Evolutionary conservation across 805 yeast genomes (phyloP).

Genomic region (Candida schatavii): DNA sequence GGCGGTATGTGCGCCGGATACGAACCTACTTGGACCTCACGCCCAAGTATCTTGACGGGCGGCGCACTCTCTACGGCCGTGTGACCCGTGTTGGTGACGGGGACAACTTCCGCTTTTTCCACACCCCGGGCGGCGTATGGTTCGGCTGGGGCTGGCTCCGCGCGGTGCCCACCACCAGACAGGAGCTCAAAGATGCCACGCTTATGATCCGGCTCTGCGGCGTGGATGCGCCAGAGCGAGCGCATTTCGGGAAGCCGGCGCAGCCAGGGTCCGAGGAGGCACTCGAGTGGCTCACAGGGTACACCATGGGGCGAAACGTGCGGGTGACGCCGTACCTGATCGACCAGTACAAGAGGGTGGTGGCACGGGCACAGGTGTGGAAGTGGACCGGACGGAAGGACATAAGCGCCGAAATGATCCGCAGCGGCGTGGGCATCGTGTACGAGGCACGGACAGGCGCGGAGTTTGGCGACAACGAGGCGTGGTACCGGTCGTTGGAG

Average conservation of each 20-base stretch:
- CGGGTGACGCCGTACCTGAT: constrained; percentile 74
- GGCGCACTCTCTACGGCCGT: constrained; percentile 48
- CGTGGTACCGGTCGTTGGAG: constrained; percentile 58
- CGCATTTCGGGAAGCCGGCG: constrained; percentile 91
- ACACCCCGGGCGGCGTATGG: constrained; percentile 85
- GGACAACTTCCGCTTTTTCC: constrained; percentile 89
- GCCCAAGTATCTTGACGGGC: constrained; percentile 28
- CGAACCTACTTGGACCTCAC: constrained; percentile 37
- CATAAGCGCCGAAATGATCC: constrained; percentile 84
- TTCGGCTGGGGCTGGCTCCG: constrained; percentile 96
- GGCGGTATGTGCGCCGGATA: constrained; percentile 31
- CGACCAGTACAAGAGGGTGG: constrained; percentile 89
- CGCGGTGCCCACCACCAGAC: constrained; percentile 50
- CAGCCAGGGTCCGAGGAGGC: constrained; percentile 90
- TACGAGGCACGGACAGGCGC: constrained; percentile 82
- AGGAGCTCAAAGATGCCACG: constrained; percentile 59
- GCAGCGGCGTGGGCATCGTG: constrained; percentile 78
- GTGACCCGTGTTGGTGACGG: constrained; percentile 95
- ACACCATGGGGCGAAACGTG: constrained; percentile 63
- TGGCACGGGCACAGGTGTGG: constrained; percentile 70
- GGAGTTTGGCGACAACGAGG: constrained; percentile 80
- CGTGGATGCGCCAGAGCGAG: constrained; percentile 93
- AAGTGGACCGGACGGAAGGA: constrained; percentile 62
- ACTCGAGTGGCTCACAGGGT: constrained; percentile 66
- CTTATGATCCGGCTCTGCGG: constrained; percentile 84